Evolutionary conservation across 257 asterid species (phyloP).

Genomic region (Solanum bulbocastanum): DNA sequence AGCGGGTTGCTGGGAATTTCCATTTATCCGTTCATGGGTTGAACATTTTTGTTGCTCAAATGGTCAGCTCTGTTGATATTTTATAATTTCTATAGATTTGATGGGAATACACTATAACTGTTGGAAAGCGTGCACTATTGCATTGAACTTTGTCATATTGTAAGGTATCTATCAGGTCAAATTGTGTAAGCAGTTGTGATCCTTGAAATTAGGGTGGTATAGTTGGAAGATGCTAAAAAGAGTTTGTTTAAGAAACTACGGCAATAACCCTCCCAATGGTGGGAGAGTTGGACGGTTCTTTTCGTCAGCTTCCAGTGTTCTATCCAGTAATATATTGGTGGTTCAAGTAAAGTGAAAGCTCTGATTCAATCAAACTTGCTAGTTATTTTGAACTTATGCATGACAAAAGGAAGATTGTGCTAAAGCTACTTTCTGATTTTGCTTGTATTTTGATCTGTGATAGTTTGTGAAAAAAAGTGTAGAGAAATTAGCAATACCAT

Average conservation of each 20-base stretch:
- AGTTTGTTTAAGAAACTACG: neutral
- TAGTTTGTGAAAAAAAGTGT: neutral
- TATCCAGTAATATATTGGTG: neutral
- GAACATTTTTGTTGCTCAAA: slow-evolving; percentile 90
- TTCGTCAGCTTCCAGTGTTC: neutral
- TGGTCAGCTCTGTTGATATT: slow-evolving; percentile 38
- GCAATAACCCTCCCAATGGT: neutral
- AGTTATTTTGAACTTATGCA: neutral
- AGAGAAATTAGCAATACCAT: neutral
- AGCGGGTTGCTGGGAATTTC: slow-evolving; percentile 98
- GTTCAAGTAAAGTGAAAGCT: neutral
- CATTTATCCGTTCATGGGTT: slow-evolving; percentile 92
- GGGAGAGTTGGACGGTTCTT: neutral
- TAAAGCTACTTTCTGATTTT: neutral
- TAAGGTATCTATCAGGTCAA: neutral
- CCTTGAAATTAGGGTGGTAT: neutral
- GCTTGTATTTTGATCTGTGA: neutral
- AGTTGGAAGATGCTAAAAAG: neutral
- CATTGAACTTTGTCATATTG: neutral
- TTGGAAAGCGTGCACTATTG: neutral
- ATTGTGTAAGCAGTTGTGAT: neutral
- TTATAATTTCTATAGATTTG: neutral
- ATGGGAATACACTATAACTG: neutral
- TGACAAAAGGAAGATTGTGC: neutral
- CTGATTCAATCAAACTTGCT: neutral